Evolutionary conservation across 1,139 yeast genomes (phyloP).

Genomic region (Saccharomyces hybrid): DNA sequence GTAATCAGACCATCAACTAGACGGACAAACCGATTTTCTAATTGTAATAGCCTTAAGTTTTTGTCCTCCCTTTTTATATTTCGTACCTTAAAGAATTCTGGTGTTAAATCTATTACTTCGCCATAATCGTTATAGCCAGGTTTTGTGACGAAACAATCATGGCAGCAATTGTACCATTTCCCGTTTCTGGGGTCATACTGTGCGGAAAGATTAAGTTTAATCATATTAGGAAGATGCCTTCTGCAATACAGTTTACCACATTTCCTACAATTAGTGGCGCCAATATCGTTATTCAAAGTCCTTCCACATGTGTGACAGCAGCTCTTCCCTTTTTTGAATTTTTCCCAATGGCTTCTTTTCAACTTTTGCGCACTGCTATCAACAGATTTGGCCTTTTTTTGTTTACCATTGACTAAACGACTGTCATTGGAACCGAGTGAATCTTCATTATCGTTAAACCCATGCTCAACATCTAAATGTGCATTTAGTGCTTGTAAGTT

Average conservation of each 20-base stretch:
- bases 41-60: slow-evolving; percentile 45
- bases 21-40: slow-evolving; percentile 58
- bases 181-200: slow-evolving; percentile 45
- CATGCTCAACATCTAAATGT: slow-evolving; percentile 68
- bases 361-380: slow-evolving; percentile 23
- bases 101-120: slow-evolving; percentile 39
- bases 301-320: slow-evolving; percentile 36
- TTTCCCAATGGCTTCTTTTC: slow-evolving; percentile 59
- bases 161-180: slow-evolving; percentile 65
- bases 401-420: slow-evolving; percentile 1
- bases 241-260: slow-evolving; percentile 73
- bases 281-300: slow-evolving; percentile 41
- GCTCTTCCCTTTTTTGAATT: slow-evolving; percentile 37
- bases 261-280: slow-evolving; percentile 52
- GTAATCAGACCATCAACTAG: slow-evolving; percentile 31
- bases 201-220: slow-evolving; percentile 42
- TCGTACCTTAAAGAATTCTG: slow-evolving; percentile 39
- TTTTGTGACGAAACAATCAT: slow-evolving; percentile 47
- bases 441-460: slow-evolving; percentile 26
- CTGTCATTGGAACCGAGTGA: slow-evolving; percentile 3
- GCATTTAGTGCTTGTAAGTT: slow-evolving; percentile 52
- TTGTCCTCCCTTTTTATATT: slow-evolving; percentile 34
- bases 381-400: slow-evolving; percentile 8
- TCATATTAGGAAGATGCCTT: slow-evolving; percentile 49
- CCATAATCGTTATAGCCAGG: slow-evolving; percentile 49